phyloP scores from a whole-genome alignment of 2,329 filamentous ascomycete genomes.

The Botrytis tulipae region DNA sequence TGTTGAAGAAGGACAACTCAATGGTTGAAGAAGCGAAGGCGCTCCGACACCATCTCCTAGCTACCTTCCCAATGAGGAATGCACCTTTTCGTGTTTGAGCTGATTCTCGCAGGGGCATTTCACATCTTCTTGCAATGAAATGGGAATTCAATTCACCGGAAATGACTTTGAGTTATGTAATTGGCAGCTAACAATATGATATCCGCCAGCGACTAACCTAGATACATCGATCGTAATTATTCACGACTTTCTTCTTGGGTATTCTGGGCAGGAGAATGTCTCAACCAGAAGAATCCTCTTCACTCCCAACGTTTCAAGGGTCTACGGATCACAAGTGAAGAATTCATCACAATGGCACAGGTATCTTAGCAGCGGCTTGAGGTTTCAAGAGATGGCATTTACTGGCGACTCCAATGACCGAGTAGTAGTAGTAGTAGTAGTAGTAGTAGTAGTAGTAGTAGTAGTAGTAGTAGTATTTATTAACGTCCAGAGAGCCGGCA shows the following conservation, averaged over 20 bases:
- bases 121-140: not conserved
- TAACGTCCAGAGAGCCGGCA: too few relatives aligned
- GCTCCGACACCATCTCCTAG: not conserved
- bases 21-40: not conserved
- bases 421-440: too few relatives aligned
- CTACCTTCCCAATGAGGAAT: not conserved
- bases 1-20: not conserved
- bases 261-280: not conserved
- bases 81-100: too few relatives aligned
- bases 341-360: not conserved
- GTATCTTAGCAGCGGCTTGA: not conserved
- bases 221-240: not conserved
- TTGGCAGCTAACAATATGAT: not conserved
- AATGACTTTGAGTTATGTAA: not conserved
- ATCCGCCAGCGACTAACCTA: not conserved
- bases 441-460: too few relatives aligned
- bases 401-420: not conserved
- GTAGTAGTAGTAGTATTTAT: too few relatives aligned
- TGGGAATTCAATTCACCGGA: not conserved
- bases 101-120: not conserved
- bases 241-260: not conserved
- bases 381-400: too few relatives aligned
- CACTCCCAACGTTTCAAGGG: not conserved
- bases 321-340: too few relatives aligned
- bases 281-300: not conserved